Conservation (phyloP, 768 basidiomycete species). For the Auricularia auricula-judae region DNA sequence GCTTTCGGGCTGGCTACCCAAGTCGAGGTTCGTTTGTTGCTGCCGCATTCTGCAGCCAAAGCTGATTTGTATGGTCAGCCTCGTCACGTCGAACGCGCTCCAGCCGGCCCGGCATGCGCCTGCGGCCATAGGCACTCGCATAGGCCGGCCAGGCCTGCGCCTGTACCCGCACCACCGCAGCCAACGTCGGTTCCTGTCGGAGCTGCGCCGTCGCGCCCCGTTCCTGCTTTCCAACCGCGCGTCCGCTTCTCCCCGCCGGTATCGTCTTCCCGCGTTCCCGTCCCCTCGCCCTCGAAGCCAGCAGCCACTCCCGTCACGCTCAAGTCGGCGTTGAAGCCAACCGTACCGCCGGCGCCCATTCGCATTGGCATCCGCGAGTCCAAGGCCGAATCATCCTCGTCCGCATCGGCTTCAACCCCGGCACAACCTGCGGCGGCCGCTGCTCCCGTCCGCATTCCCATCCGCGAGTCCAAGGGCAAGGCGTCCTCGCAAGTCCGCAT, state of each 20-base stretch:
- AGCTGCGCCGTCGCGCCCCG: no score
- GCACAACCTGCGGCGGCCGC: neutral
- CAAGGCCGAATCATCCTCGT: neutral
- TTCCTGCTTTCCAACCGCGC: neutral
- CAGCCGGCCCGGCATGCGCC: no score
- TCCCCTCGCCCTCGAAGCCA: neutral
- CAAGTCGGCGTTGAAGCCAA: neutral
- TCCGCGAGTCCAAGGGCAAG: slow-evolving; percentile 1
- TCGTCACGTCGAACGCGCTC: no score
- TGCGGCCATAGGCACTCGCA: no score
- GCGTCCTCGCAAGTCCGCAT: neutral
- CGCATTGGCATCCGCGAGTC: neutral
- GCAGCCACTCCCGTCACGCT: neutral
- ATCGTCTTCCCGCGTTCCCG: neutral
- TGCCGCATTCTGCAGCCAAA: neutral
- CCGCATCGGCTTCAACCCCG: neutral
- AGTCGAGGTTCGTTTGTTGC: neutral
- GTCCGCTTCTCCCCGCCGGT: neutral
- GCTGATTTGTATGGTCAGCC: neutral
- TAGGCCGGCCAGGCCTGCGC: no score
- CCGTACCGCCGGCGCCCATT: neutral
- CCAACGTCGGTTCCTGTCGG: no score
- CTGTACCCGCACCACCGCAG: no score
- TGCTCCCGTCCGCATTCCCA: neutral
- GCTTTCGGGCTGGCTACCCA: neutral